A percentile compares a stretch with the other conserved stretches of the same genome.
Conservation (phyloP, 352 stramenopile species). For the Thalassiosira hispida region DNA sequence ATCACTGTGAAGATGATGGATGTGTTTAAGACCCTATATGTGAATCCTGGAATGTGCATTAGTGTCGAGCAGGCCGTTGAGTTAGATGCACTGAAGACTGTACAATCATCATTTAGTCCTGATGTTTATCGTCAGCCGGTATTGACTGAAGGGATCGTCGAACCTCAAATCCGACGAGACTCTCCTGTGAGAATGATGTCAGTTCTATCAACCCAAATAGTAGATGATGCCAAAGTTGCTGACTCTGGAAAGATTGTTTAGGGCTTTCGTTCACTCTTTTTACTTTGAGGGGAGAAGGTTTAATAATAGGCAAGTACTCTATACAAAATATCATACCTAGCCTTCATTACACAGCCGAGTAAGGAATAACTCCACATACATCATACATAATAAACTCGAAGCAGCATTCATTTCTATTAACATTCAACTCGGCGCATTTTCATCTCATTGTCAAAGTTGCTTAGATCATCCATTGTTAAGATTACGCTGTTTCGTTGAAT, state of each 20-base stretch:
- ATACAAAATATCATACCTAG: too few relatives aligned
- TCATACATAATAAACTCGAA: too few relatives aligned
- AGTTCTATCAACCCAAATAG: neutral
- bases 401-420: neutral
- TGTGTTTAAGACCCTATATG: slow-evolving; percentile 61
- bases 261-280: neutral
- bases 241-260: slow-evolving; percentile 46
- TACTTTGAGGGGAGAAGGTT: neutral
- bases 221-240: slow-evolving; percentile 10
- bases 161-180: slow-evolving; percentile 23
- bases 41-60: slow-evolving; percentile 41
- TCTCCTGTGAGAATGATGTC: neutral
- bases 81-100: slow-evolving; percentile 50
- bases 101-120: slow-evolving; percentile 39
- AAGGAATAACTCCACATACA: too few relatives aligned
- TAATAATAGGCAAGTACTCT: too few relatives aligned
- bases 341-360: too few relatives aligned
- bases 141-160: slow-evolving; percentile 35
- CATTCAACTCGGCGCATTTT: slow-evolving; percentile 1
- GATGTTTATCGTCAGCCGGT: slow-evolving; percentile 64
- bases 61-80: slow-evolving; percentile 63
- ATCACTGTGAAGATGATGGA: slow-evolving; percentile 67
- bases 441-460: slow-evolving; percentile 12
- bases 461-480: neutral
- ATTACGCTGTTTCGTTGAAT: neutral